Evolutionary conservation across 495 filamentous ascomycete species (phyloP).

Genomic region (Cercophora newfieldiana): DNA sequence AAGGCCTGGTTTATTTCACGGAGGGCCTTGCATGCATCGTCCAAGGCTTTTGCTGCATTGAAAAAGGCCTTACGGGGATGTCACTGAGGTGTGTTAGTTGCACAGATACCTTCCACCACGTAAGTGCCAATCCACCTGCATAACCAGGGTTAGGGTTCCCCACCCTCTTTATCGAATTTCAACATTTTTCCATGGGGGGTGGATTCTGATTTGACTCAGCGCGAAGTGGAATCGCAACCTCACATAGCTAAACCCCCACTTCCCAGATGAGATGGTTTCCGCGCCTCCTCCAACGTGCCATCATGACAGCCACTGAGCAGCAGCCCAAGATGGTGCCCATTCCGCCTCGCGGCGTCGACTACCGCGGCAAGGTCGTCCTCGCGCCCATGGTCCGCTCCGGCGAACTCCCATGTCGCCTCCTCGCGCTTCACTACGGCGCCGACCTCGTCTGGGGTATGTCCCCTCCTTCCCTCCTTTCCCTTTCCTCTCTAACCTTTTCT

Average conservation of each 20-base stretch:
- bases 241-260: not conserved
- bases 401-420: conserved; percentile 83
- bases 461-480: conserved; percentile 9
- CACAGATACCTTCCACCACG: no score
- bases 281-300: conserved; percentile 25
- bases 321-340: conserved; percentile 70
- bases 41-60: no score
- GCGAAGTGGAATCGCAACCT: not conserved
- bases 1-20: no score
- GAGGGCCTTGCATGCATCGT: no score
- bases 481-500: not conserved
- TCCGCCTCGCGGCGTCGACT: conserved; percentile 86
- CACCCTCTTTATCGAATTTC: not conserved
- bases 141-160: not conserved
- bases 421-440: conserved; percentile 90
- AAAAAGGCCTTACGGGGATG: no score
- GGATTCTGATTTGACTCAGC: not conserved
- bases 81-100: no score
- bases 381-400: conserved; percentile 97
- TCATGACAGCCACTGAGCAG: conserved; percentile 52
- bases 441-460: conserved; percentile 87
- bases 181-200: not conserved
- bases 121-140: no score
- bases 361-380: conserved; percentile 87
- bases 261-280: conserved; percentile 16